These are phyloP conservation scores for Biscogniauxia sp. DNA, from an alignment of 2,329 filamentous ascomycete species.

Conservation along the genomic window DNA sequence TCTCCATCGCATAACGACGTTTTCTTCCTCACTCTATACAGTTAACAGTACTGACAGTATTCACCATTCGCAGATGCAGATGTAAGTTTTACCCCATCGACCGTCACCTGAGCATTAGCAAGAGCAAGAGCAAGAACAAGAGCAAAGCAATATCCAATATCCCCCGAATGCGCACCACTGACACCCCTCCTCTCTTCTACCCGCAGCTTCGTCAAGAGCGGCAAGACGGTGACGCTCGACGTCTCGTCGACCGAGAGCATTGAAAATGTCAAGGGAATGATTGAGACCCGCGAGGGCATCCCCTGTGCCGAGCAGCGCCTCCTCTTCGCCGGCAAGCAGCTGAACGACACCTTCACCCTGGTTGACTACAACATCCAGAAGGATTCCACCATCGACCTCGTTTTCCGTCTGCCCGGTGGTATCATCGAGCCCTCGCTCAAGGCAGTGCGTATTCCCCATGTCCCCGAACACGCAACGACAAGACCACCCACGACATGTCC, in stretches of 20 bases:
- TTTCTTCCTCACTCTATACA: neutral
- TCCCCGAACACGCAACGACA: too few species aligned
- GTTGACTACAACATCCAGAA: constrained; percentile 99
- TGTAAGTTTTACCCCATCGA: constrained; percentile 59
- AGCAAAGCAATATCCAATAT: neutral
- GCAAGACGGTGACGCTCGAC: constrained; percentile 99
- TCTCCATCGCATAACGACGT: neutral
- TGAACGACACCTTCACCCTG: constrained; percentile 95
- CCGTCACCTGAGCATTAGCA: too few species aligned
- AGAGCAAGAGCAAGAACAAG: constrained; percentile 10
- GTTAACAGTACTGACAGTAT: neutral
- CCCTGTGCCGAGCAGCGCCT: constrained; percentile 97
- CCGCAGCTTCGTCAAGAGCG: constrained; percentile 97
- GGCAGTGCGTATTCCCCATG: constrained; percentile 52
- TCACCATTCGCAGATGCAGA: constrained; percentile 69
- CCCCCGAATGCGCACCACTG: constrained; percentile 20
- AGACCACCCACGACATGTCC: too few species aligned
- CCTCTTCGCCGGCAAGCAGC: constrained; percentile 99
- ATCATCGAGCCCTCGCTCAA: constrained; percentile 99
- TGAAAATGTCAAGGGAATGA: constrained; percentile 99
- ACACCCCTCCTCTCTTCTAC: neutral
- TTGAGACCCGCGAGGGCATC: constrained; percentile 99
- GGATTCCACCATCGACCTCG: constrained; percentile 98
- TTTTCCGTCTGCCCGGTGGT: constrained; percentile 98
- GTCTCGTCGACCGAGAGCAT: constrained; percentile 98